These are phyloP conservation scores for Papilionanthe hybrid DNA, from an alignment of 116 monocot genomes.

Conservation along the genomic window DNA sequence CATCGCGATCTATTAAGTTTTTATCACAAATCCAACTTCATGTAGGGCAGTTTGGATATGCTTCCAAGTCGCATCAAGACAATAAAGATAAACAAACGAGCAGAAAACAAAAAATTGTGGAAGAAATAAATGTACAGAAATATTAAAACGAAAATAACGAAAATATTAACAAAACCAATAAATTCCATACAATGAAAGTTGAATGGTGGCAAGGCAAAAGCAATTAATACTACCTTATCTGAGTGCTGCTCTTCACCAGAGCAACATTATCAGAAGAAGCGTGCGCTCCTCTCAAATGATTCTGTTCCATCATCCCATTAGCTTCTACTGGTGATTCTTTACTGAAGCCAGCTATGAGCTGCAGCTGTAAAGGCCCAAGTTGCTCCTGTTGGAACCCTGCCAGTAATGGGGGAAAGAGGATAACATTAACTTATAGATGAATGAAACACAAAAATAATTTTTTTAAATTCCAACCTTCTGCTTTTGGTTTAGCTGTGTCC, in stretches of 20 bases:
- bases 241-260: constrained; percentile 23
- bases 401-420: not conserved
- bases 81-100: too few species aligned
- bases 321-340: constrained; percentile 9
- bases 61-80: too few species aligned
- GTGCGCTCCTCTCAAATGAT: constrained; percentile 13
- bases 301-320: constrained; percentile 11
- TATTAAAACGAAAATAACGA: too few species aligned
- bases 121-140: too few species aligned
- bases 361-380: constrained; percentile 6
- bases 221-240: constrained; percentile 21
- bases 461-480: constrained; percentile 14
- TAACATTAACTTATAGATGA: not conserved
- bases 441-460: not conserved
- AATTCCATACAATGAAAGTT: too few species aligned
- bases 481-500: not conserved
- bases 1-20: too few species aligned
- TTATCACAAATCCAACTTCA: too few species aligned
- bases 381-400: constrained; percentile 5
- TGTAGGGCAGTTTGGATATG: too few species aligned
- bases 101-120: too few species aligned
- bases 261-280: constrained; percentile 11
- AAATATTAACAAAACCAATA: too few species aligned
- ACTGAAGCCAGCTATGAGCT: constrained; percentile 7
- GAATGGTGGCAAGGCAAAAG: not conserved